These are phyloP conservation scores for Sporothrix pseudoabietina DNA, from an alignment of 2,329 filamentous ascomycete genomes.

Conservation along the genomic window DNA sequence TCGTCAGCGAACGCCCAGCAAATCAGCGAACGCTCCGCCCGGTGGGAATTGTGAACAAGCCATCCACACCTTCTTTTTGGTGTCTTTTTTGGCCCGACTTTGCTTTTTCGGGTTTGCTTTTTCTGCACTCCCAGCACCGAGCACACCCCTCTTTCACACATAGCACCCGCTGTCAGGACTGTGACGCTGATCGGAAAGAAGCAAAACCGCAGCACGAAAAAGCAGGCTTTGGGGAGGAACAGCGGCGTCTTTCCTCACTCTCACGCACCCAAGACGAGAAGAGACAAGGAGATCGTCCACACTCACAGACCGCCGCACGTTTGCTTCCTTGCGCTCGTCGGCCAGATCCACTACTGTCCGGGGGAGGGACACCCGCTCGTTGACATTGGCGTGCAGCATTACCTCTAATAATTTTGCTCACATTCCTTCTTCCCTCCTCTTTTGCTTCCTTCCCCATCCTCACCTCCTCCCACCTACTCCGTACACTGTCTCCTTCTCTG, in stretches of 20 bases:
- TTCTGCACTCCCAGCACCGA: not conserved
- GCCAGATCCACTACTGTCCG: constrained; percentile 22
- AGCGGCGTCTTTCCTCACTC: not conserved
- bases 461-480: not conserved
- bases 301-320: not conserved
- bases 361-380: constrained; percentile 9
- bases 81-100: not conserved
- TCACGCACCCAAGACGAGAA: constrained; percentile 1
- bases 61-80: constrained; percentile 12
- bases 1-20: constrained; percentile 21
- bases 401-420: not conserved
- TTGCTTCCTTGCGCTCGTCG: not conserved
- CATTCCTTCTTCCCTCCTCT: not conserved
- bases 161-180: not conserved
- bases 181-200: constrained; percentile 22
- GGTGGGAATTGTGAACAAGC: not conserved
- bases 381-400: constrained; percentile 16
- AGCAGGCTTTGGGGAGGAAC: not conserved
- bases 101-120: not conserved
- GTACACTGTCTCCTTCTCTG: not conserved
- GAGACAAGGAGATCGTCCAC: not conserved
- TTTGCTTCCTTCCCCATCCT: not conserved
- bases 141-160: not conserved
- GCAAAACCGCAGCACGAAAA: constrained; percentile 21
- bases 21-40: constrained; percentile 23